A percentile compares a stretch with the other conserved stretches of the same genome.
phyloP scores from a whole-genome alignment of 345 rosid genomes.

The Anastatica hierochuntica region DNA sequence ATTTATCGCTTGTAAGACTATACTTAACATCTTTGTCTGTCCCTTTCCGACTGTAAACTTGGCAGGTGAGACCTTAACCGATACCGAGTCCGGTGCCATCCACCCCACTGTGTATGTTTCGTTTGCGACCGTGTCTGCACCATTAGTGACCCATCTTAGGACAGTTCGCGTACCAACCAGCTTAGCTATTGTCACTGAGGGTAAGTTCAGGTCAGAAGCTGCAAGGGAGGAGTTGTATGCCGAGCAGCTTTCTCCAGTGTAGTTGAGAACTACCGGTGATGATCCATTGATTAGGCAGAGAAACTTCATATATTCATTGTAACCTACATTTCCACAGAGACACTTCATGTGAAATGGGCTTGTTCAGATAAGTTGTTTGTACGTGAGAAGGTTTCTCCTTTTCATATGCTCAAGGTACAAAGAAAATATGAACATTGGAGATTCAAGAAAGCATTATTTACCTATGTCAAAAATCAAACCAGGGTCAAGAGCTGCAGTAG shows the following conservation, averaged over 20 bases:
- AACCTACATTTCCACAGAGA: constrained; percentile 40
- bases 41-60: constrained; percentile 41
- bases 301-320: constrained; percentile 68
- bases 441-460: constrained; percentile 38
- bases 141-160: constrained; percentile 45
- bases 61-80: constrained; percentile 55
- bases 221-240: constrained; percentile 34
- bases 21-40: constrained; percentile 44
- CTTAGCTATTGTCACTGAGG: constrained; percentile 67
- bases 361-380: too few species aligned
- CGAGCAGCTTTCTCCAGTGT: constrained; percentile 64
- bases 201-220: constrained; percentile 71
- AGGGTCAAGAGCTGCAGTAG: constrained; percentile 82
- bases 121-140: constrained; percentile 34
- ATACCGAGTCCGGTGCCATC: constrained; percentile 66
- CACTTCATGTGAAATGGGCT: not conserved
- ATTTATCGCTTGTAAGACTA: constrained; percentile 36
- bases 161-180: constrained; percentile 46
- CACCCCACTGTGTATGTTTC: constrained; percentile 69
- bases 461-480: constrained; percentile 75
- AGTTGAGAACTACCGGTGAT: constrained; percentile 58
- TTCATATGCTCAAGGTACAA: too few species aligned
- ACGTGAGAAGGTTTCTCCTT: too few species aligned
- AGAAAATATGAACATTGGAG: not conserved
- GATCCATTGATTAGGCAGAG: constrained; percentile 84